Evolutionary conservation across 2,329 filamentous ascomycete species (phyloP).

Genomic region (Talaromyces sp.): DNA sequence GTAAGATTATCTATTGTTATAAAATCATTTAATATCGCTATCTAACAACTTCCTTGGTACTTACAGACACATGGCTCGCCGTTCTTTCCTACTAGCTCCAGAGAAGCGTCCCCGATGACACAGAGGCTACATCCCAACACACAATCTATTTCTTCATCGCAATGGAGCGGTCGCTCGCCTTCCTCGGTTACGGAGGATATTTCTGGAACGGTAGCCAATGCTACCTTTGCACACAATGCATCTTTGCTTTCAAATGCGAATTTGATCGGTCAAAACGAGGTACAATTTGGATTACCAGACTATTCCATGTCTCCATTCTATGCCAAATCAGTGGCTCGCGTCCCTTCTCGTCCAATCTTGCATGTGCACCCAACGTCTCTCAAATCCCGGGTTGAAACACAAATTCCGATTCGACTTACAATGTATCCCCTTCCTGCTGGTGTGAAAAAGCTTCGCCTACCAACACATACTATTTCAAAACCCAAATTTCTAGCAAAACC

Average conservation of each 20-base stretch:
- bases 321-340: conserved; percentile 19
- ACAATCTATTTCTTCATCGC: conserved; percentile 30
- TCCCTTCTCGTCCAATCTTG: conserved; percentile 45
- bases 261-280: conserved; percentile 32
- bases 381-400: conserved; percentile 94
- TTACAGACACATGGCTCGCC: conserved; percentile 27
- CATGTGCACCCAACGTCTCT: conserved; percentile 65
- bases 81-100: conserved; percentile 35
- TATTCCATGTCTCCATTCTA: conserved; percentile 12
- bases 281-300: conserved; percentile 37
- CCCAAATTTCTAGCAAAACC: conserved; percentile 82
- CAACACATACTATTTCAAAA: conserved; percentile 88
- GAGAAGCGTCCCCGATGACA: conserved; percentile 37
- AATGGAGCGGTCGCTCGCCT: conserved; percentile 43
- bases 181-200: conserved; percentile 45
- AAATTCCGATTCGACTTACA: conserved; percentile 83
- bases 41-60: not conserved
- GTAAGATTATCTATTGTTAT: not conserved
- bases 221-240: conserved; percentile 38
- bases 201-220: conserved; percentile 47
- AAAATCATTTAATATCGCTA: not conserved
- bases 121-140: conserved; percentile 30
- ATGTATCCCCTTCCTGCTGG: conserved; percentile 71
- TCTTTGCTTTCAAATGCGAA: conserved; percentile 34
- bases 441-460: conserved; percentile 78